These are phyloP conservation scores for Rhodomyrtus psidioides DNA, from an alignment of 441 rosid species.

Conservation along the genomic window DNA sequence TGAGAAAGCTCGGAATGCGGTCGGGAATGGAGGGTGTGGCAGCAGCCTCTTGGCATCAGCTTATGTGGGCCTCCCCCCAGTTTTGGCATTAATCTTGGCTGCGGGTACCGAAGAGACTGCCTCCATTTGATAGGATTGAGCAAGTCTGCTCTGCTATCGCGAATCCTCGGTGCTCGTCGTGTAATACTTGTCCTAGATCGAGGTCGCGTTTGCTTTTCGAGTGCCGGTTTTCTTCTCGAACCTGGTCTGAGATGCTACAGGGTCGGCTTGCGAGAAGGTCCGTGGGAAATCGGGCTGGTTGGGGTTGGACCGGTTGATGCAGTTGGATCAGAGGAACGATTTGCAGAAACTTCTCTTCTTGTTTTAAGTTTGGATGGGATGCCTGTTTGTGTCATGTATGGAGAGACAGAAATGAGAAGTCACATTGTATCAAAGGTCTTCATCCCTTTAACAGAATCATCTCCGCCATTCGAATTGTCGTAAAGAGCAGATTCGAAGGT, in stretches of 20 bases:
- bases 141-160: accelerated
- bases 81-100: neutral
- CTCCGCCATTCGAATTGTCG: neutral
- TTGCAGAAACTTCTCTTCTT: neutral
- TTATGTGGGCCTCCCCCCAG: neutral
- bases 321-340: neutral
- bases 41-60: neutral
- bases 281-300: neutral
- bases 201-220: neutral
- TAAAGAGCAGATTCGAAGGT: neutral
- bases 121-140: neutral
- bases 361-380: neutral
- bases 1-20: neutral
- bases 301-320: neutral
- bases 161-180: accelerated
- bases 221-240: neutral
- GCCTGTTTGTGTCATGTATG: neutral
- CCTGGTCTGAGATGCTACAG: neutral
- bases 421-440: neutral
- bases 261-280: neutral
- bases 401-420: neutral
- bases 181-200: neutral
- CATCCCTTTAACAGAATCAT: neutral
- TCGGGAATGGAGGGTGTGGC: neutral
- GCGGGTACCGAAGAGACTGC: neutral